Base-by-base conservation (phyloP, 805 yeast species). In the Barnettozyma pratensis region DNA sequence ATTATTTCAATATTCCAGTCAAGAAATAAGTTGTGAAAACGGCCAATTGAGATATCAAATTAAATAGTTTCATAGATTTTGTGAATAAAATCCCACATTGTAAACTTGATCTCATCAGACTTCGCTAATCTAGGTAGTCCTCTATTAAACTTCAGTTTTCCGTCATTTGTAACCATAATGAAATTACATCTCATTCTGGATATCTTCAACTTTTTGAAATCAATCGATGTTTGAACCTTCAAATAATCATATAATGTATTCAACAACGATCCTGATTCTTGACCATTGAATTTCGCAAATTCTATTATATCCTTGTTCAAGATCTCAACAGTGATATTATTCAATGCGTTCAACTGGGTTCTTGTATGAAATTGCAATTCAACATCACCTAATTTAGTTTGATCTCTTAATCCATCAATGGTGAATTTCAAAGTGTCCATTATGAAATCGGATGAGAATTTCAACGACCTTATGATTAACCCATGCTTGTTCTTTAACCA, bases 401-500 rank as follows among this genome's bases (percentile, higher is more conserved):
- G 49, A 34, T 52, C 57, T 4, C 14, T 37, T 6, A 51, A 50
- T 4, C 54, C 58, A 7, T 46, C 45, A 7, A 60, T 50, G 4
- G 61, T 51, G 7, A 55, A 47, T 35, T 65, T 66, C 25, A 65
- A 52, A 5, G 63, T 49, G 0, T 46, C 55, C 10, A 63, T 49
- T 51, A 66, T 61, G 30, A 55, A 50, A 4, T 42, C 38, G 3
- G 61, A 54, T 25, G 58, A 57, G 37, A 68, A 60, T 9, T 30
- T 39, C 25, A 67, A 26, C 0, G 64, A 58, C 46, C 61, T 56
- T 6, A 61, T 42, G 5, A 65, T 42, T 5, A 57, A 45, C 14
- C 69, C 67, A 8, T 48, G 47, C 10, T 56, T 57, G 2, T 56
- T 49, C 42, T 58, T 61, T 10, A 68, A 47, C 69, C 69, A 66